A percentile compares a stretch with the other conserved stretches of the same genome.
Evolutionary conservation across 83 land plant species (phyloP).

Genomic region (Isoetes engelmannii): DNA sequence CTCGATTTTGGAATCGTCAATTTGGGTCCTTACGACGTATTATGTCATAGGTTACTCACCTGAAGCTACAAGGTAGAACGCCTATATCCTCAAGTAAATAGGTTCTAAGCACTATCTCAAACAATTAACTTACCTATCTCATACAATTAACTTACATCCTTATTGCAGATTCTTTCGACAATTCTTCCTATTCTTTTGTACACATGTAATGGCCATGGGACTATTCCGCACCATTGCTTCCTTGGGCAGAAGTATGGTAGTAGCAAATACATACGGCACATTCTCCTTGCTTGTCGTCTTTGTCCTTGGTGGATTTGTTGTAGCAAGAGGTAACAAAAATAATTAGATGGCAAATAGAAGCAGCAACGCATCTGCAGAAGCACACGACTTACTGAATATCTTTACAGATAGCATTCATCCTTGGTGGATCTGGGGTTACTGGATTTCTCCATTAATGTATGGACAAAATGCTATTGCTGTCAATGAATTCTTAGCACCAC

Average conservation of each 20-base stretch:
- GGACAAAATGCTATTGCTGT: constrained; percentile 28
- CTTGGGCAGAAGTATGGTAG: constrained; percentile 18
- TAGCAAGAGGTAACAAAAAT: constrained; percentile 5
- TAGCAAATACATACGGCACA: constrained; percentile 24
- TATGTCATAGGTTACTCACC: background rate
- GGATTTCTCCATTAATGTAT: constrained; percentile 19
- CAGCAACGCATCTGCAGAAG: background rate
- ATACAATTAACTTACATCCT: background rate
- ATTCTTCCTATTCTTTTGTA: constrained; percentile 16
- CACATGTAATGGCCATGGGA: constrained; percentile 28
- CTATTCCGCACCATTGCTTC: constrained; percentile 25
- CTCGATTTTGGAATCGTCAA: background rate
- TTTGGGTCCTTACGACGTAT: background rate
- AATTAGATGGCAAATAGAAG: background rate
- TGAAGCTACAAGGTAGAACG: background rate
- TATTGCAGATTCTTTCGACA: constrained; percentile 26
- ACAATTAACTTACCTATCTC: no score
- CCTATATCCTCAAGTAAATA: background rate
- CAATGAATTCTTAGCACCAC: constrained; percentile 25
- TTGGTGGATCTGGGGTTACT: constrained; percentile 29
- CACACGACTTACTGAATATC: background rate
- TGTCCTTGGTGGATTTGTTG: constrained; percentile 23
- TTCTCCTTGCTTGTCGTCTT: constrained; percentile 21
- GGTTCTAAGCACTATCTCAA: no score
- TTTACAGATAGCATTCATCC: constrained; percentile 17